phyloP scores from a whole-genome alignment of 2,329 filamentous ascomycete species.

The Falciphora oryzae region DNA sequence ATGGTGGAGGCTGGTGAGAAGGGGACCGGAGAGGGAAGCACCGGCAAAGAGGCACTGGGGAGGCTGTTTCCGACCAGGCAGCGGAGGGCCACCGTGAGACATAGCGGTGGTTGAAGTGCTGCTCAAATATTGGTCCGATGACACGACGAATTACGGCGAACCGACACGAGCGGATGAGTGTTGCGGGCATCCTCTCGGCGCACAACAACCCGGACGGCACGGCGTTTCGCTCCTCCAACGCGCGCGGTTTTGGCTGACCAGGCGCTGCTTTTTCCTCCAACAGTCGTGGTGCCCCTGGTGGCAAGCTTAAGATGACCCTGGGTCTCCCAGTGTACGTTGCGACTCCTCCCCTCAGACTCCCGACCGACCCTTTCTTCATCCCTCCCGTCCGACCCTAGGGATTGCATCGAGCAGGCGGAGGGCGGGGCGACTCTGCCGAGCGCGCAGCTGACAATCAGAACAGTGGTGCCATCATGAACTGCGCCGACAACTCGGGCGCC shows the following conservation, averaged over 20 bases:
- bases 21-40: neutral
- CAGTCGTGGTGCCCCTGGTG: constrained; percentile 88
- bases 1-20: neutral
- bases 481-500: constrained; percentile 98
- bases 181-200: neutral
- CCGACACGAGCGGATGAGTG: neutral
- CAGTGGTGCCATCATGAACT: constrained; percentile 99
- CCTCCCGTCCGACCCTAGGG: neutral
- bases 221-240: neutral
- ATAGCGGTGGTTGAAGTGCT: neutral
- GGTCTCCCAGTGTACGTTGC: constrained; percentile 98
- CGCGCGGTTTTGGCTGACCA: constrained; percentile 26
- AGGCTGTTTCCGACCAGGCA: neutral
- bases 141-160: neutral
- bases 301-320: constrained; percentile 99
- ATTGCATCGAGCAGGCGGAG: neutral
- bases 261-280: constrained; percentile 14
- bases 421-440: too few relatives aligned
- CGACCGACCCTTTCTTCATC: neutral
- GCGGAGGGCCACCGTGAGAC: neutral
- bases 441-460: neutral
- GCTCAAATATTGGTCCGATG: neutral
- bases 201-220: neutral
- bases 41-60: neutral
- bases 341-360: neutral